Conservation (phyloP, 306 rosid species). For the Prunus armeniaca region DNA sequence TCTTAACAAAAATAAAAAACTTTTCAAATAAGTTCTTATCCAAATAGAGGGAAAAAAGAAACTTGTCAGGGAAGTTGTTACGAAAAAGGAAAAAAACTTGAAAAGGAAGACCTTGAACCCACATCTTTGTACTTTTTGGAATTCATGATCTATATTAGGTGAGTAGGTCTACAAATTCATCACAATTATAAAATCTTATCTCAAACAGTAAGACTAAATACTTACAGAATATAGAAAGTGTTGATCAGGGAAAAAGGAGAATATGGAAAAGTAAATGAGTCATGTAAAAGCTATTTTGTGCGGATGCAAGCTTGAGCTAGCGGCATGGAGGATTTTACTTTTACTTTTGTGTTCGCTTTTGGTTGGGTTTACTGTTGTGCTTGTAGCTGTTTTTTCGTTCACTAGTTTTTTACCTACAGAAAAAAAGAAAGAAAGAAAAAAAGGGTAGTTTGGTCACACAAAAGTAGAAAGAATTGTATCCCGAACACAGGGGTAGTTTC, state of each 20-base stretch:
- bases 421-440: background rate
- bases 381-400: background rate
- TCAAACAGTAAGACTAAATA: background rate
- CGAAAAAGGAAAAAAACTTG: background rate
- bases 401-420: background rate
- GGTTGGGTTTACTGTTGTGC: background rate
- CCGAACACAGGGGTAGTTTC: conserved; percentile 9
- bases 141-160: background rate
- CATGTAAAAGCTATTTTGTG: no score
- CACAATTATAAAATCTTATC: background rate
- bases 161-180: background rate
- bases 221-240: background rate
- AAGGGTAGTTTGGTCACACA: background rate
- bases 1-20: background rate
- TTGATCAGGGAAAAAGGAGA: background rate
- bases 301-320: no score
- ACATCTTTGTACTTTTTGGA: background rate
- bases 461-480: background rate
- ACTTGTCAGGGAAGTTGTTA: background rate
- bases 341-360: background rate
- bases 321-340: no score
- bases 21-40: background rate
- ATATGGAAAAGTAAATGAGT: no score
- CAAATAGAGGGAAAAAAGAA: background rate
- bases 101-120: background rate